phyloP scores from a whole-genome alignment of 1,284 basidiomycete species.

The Tilletia setariae region DNA sequence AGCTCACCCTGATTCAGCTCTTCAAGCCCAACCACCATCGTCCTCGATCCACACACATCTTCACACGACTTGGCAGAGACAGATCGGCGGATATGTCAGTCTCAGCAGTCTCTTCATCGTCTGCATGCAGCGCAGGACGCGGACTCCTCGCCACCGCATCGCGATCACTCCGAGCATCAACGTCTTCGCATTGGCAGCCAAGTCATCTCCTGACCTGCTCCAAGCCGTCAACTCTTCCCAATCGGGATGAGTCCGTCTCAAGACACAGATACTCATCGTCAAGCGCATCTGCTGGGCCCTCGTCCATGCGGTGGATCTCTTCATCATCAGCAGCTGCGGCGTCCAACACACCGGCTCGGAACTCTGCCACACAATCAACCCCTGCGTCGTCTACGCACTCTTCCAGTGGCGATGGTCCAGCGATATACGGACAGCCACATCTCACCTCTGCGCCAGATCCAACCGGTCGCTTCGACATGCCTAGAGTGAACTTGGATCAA shows the following conservation, averaged over 20 bases:
- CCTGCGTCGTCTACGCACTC: no score
- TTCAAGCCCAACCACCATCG: background rate
- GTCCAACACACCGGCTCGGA: no score
- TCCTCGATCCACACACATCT: background rate
- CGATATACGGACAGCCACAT: background rate
- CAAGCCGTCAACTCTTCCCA: no score
- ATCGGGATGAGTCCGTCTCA: no score
- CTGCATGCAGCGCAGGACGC: background rate
- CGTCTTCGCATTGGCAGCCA: no score
- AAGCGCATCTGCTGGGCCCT: no score
- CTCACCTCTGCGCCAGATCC: slow-evolving; percentile 11
- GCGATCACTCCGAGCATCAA: background rate
- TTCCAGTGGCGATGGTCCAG: no score
- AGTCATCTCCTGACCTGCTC: no score
- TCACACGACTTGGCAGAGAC: background rate
- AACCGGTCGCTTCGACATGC: slow-evolving; percentile 3
- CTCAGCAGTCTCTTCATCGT: background rate
- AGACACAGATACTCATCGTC: no score
- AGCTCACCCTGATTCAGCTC: background rate
- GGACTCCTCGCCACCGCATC: background rate
- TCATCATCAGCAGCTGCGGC: no score
- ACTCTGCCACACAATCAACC: no score
- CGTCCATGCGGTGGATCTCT: no score
- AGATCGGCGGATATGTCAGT: background rate
- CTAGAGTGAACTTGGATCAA: background rate